Conservation (phyloP, 371 early-diverging fungal species). For the Mucor piriformis region DNA sequence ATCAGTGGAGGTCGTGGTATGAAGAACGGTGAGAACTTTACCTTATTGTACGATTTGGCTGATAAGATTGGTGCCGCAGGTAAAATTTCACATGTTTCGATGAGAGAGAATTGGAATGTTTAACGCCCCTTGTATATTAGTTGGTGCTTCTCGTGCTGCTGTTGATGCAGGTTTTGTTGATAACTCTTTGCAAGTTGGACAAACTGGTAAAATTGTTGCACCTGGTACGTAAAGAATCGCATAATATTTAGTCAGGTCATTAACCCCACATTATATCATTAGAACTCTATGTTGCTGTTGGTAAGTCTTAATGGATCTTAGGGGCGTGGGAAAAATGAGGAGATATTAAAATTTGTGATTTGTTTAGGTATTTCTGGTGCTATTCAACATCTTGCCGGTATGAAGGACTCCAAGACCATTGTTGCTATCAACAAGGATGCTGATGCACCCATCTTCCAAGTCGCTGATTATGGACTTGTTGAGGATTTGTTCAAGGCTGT, state of each 20-base stretch:
- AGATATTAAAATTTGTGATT: neutral
- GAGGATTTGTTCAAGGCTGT: conserved; percentile 94
- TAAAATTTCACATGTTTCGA: conserved; percentile 33
- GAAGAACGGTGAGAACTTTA: conserved; percentile 96
- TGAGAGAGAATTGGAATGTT: neutral
- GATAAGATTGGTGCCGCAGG: conserved; percentile 95
- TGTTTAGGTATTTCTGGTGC: conserved; percentile 89
- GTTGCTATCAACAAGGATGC: conserved; percentile 98
- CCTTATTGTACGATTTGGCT: conserved; percentile 88
- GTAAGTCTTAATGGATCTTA: conserved; percentile 30
- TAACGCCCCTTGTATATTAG: conserved; percentile 65
- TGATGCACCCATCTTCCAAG: conserved; percentile 98
- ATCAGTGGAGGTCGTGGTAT: conserved; percentile 96
- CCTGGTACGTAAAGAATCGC: conserved; percentile 58
- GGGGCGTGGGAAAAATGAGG: conserved; percentile 7
- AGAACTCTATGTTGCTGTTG: conserved; percentile 94
- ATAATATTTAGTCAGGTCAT: no score
- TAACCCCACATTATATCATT: no score
- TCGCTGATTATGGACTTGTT: conserved; percentile 96
- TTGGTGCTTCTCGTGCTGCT: conserved; percentile 97
- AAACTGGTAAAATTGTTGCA: conserved; percentile 98
- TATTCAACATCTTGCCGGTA: conserved; percentile 97
- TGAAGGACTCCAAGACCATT: conserved; percentile 98
- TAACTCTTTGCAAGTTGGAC: conserved; percentile 97
- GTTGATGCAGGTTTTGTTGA: conserved; percentile 97